Base-by-base conservation (phyloP, 768 basidiomycete genomes). In the Panaeolus papilionaceus region DNA sequence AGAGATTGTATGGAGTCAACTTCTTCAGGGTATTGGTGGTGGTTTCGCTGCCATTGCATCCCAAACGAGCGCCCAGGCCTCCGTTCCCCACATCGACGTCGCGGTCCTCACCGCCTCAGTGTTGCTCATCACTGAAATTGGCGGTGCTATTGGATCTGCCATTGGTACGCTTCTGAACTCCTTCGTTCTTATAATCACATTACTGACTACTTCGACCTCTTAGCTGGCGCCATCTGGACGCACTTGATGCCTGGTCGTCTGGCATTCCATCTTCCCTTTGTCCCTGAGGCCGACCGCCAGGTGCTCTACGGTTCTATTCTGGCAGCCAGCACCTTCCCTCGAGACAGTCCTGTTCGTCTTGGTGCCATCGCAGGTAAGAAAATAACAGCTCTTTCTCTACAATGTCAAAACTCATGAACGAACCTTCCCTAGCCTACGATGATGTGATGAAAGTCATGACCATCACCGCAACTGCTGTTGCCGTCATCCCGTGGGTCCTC, bases 11-110 rank as follows among this genome's bases (percentile, higher is more conserved):
- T 81, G 85, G 77, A 87, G 85, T 23, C 92, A 94, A 71, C 76
- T 92, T 62, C 80, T 94, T 16, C 92, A 92, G 77, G 92, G 92
- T 61, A 78, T 89, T 9, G 92, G 92, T 18, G 92, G 92, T 14
- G 92, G 91, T 16, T 82, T 93, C 66, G 89, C 90, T 3, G 84
- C 85, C 8, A 79, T 88, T 47, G 74, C 86, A 4, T 75, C 82
- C 0, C 88, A 88, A 72, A 88, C 89, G 42, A 86, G 84, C 38
- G 86, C 90, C 3, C 91, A 92, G 72, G 90, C 89, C 3, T 79
- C 85, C 11, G 91, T 91, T 3, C 80, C 86, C 0, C 91, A 91
- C 71, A 75, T 75, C 11, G 91, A 92, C 67, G 86, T 92, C 6
- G 91, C 88, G 0, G 88, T 88, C 71, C 87, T 87, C 49, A 92